phyloP scores from a whole-genome alignment of 225 moss, liverwort and hornwort species.

The Thuidium tamariscinum region DNA sequence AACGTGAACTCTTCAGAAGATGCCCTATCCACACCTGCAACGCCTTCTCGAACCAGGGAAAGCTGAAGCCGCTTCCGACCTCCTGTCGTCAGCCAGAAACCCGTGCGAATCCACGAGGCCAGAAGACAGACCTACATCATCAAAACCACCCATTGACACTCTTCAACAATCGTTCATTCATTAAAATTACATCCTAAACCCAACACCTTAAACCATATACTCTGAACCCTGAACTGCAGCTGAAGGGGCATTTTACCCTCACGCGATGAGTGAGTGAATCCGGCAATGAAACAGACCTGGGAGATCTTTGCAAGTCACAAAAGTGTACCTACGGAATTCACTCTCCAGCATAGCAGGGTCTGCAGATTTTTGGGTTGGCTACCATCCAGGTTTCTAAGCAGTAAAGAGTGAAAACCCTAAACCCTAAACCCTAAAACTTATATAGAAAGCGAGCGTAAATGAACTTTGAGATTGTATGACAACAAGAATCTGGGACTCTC shows the following conservation, averaged over 20 bases:
- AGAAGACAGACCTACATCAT: constrained; percentile 47
- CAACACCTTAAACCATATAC: background rate
- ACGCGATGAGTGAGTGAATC: background rate
- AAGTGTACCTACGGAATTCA: background rate
- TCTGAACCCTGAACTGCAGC: background rate
- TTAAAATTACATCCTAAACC: too few relatives aligned
- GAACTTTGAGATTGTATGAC: background rate
- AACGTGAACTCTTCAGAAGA: constrained; percentile 24
- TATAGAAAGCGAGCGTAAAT: background rate
- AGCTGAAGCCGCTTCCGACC: constrained; percentile 38
- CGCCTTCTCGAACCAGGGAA: constrained; percentile 24
- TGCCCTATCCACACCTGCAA: background rate
- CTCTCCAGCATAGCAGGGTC: background rate
- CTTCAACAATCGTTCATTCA: background rate
- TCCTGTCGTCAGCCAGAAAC: constrained; percentile 65
- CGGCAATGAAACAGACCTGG: background rate
- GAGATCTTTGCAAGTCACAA: background rate
- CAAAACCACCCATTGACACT: background rate
- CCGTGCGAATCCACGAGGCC: constrained; percentile 76
- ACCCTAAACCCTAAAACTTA: background rate
- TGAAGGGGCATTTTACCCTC: background rate
- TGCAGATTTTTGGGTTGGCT: background rate
- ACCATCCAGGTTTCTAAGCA: background rate
- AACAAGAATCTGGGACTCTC: background rate
- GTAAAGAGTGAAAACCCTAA: background rate